Evolutionary conservation across 108 stramenopile species (phyloP).

Genomic region (Fistulifera pelliculosa): DNA sequence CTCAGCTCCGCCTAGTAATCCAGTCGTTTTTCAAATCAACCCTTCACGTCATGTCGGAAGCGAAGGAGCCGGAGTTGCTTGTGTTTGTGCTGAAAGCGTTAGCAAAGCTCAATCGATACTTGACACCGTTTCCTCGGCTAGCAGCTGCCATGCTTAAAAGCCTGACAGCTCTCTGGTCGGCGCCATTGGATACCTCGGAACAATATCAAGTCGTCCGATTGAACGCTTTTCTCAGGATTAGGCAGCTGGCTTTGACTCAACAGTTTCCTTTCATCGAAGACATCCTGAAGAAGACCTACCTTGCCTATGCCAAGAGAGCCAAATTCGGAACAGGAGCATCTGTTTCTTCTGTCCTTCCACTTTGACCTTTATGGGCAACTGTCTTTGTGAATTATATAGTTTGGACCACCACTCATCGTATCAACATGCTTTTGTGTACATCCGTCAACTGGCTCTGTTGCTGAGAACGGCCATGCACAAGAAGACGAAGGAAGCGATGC

Average conservation of each 20-base stretch:
- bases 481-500: slow-evolving; percentile 74
- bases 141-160: slow-evolving; percentile 63
- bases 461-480: slow-evolving; percentile 88
- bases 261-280: slow-evolving; percentile 90
- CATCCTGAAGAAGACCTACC: slow-evolving; percentile 85
- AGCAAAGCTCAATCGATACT: slow-evolving; percentile 67
- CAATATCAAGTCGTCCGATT: slow-evolving; percentile 81
- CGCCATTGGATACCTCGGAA: slow-evolving; percentile 64
- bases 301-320: slow-evolving; percentile 86
- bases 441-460: slow-evolving; percentile 93
- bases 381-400: slow-evolving; percentile 91
- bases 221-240: slow-evolving; percentile 86
- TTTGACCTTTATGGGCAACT: slow-evolving; percentile 91
- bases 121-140: slow-evolving; percentile 75
- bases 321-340: slow-evolving; percentile 72
- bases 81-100: slow-evolving; percentile 62
- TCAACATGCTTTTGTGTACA: slow-evolving; percentile 98
- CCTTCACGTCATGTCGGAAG: slow-evolving; percentile 61
- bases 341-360: slow-evolving; percentile 49
- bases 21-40: slow-evolving; percentile 66
- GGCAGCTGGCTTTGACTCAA: slow-evolving; percentile 86
- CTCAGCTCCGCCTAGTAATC: slow-evolving; percentile 38
- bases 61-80: slow-evolving; percentile 73
- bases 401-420: slow-evolving; percentile 89
- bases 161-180: slow-evolving; percentile 70